These are phyloP conservation scores for Kwoniella botswanensis DNA, from an alignment of 768 basidiomycete genomes.

Conservation along the genomic window DNA sequence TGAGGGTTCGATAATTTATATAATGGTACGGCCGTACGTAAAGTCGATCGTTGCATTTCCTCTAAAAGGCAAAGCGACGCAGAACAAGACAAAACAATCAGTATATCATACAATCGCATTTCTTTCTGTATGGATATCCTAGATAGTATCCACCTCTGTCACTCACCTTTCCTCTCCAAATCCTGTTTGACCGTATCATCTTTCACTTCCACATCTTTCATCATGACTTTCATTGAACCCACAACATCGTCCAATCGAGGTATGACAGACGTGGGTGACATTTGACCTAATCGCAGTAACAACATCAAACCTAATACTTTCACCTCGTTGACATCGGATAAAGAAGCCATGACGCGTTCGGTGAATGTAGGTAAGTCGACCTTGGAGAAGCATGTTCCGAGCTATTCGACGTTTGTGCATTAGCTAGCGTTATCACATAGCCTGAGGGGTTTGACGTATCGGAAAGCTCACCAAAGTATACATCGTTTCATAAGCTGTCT, in stretches of 20 bases:
- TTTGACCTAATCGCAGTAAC: constrained; percentile 84
- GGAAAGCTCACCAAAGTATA: constrained; percentile 52
- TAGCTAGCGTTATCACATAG: neutral
- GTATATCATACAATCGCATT: neutral
- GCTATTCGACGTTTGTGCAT: constrained; percentile 23
- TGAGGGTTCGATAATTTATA: constrained; percentile 73
- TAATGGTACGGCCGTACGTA: constrained; percentile 84
- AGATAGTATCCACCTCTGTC: no score
- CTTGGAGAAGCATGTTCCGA: constrained; percentile 76
- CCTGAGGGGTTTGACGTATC: neutral
- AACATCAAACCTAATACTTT: constrained; percentile 96
- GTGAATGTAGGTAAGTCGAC: constrained; percentile 88
- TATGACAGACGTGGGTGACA: constrained; percentile 77
- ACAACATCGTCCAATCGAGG: constrained; percentile 60
- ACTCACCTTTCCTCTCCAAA: constrained; percentile 71
- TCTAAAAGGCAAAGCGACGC: constrained; percentile 63
- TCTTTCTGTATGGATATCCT: no score
- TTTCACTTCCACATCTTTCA: constrained; percentile 80
- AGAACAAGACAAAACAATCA: constrained; percentile 62
- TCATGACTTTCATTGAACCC: constrained; percentile 80
- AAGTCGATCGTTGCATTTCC: constrained; percentile 86
- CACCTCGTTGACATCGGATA: constrained; percentile 92
- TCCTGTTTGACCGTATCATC: constrained; percentile 94
- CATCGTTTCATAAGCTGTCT: constrained; percentile 96
- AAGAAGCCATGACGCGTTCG: constrained; percentile 75